A percentile compares a stretch with the other conserved stretches of the same genome.
Evolutionary conservation across 2,329 filamentous ascomycete genomes (phyloP).

Genomic region (Aciculosporium take): DNA sequence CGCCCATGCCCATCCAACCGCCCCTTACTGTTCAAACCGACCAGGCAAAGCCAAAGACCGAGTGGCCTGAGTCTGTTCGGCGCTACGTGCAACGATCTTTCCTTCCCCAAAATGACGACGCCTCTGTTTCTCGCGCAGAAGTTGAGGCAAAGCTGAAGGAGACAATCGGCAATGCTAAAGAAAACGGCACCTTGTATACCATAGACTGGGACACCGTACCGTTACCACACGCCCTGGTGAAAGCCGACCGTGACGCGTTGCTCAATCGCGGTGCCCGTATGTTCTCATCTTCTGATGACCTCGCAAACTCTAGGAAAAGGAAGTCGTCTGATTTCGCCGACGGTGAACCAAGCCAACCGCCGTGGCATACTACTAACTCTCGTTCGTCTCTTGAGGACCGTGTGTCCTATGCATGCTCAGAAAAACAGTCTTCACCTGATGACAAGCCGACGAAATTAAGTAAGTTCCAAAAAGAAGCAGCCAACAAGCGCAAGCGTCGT

Average conservation of each 20-base stretch:
- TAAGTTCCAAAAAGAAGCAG: slow-evolving; percentile 76
- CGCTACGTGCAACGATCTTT: slow-evolving; percentile 85
- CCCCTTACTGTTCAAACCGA: slow-evolving; percentile 13
- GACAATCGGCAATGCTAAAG: slow-evolving; percentile 71
- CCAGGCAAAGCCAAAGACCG: slow-evolving; percentile 45
- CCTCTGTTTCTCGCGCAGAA: slow-evolving; percentile 48
- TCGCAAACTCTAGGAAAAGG: slow-evolving; percentile 53
- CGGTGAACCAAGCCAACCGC: slow-evolving; percentile 42
- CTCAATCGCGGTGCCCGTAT: slow-evolving; percentile 21
- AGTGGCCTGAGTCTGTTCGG: slow-evolving; percentile 73
- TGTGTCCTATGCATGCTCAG: slow-evolving; percentile 44
- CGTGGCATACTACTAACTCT: slow-evolving; percentile 62
- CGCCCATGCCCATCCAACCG: slow-evolving; percentile 17
- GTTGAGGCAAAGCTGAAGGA: slow-evolving; percentile 76
- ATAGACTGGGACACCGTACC: slow-evolving; percentile 76
- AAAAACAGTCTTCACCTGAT: slow-evolving; percentile 29
- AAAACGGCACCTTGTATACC: slow-evolving; percentile 53
- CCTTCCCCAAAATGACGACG: slow-evolving; percentile 53
- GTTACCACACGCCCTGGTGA: slow-evolving; percentile 72
- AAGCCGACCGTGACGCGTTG: slow-evolving; percentile 47
- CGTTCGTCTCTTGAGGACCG: slow-evolving; percentile 54
- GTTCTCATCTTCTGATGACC: slow-evolving; percentile 12
- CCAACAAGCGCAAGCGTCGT: slow-evolving; percentile 79
- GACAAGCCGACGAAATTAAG: slow-evolving; percentile 44
- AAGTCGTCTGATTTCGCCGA: slow-evolving; percentile 57